phyloP scores from a whole-genome alignment of 805 yeast species.

The Lachancea lanzarotensis region DNA sequence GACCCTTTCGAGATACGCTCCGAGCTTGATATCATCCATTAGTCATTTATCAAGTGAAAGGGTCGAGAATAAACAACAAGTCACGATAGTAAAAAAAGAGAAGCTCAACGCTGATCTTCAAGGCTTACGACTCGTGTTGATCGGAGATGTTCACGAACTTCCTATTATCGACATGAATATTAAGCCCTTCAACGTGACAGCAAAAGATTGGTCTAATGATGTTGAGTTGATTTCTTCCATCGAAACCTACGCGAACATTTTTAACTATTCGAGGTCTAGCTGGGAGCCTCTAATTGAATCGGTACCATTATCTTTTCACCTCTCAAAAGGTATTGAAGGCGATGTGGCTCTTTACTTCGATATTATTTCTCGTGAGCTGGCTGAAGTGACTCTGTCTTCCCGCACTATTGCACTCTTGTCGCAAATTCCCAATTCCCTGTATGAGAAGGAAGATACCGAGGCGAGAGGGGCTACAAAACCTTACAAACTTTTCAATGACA shows the following conservation, averaged over 20 bases:
- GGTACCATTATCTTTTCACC: constrained; percentile 72
- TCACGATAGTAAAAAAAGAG: constrained; percentile 54
- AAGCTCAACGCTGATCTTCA: constrained; percentile 57
- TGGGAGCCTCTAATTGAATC: constrained; percentile 96
- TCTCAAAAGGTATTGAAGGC: constrained; percentile 43
- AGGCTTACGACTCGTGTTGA: constrained; percentile 73
- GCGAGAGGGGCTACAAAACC: constrained; percentile 80
- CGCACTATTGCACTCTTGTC: constrained; percentile 72
- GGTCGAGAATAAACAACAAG: constrained; percentile 11
- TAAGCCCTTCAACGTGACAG: constrained; percentile 59
- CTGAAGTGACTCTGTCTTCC: constrained; percentile 77
- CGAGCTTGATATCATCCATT: constrained; percentile 42
- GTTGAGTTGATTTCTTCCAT: constrained; percentile 61
- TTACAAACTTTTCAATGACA: constrained; percentile 70
- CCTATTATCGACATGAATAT: constrained; percentile 77
- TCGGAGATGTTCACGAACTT: constrained; percentile 86
- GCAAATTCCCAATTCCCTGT: constrained; percentile 54
- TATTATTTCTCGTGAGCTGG: constrained; percentile 64
- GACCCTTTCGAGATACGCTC: constrained; percentile 58
- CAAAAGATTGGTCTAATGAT: constrained; percentile 83
- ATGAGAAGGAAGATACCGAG: constrained; percentile 47
- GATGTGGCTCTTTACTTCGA: constrained; percentile 52
- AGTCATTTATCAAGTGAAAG: constrained; percentile 38
- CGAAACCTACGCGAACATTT: constrained; percentile 64
- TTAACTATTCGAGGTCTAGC: constrained; percentile 80